Base-by-base conservation (phyloP, 768 basidiomycete genomes). In the Lentinus brumalis region DNA sequence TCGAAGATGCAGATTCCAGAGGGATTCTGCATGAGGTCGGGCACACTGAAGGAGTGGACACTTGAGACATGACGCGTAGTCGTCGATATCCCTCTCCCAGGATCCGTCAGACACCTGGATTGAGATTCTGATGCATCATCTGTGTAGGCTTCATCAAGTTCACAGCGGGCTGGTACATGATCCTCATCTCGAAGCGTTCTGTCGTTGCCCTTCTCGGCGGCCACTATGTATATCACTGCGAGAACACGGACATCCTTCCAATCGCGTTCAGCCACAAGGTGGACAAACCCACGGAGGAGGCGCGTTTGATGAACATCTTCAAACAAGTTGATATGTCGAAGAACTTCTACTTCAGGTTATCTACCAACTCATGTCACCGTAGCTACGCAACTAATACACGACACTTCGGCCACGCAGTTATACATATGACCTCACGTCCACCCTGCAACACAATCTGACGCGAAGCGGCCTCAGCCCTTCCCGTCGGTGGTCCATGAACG, bases 261-360 rank as follows among this genome's bases (percentile, higher is more conserved):
- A 79, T 98, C 30, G 83, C 84, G 16, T 83, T 83, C 67, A 90
- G 85, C 61, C 92, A 89, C 76, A 94, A 89, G 76, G 75, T 94
- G 18, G 96, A 97, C 47, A 90, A 91, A 65, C 89, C 89, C 0
- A 81, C 91, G 0, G 94, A 97, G 69, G 96, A 98, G 70, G 90
- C 91, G 68, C 86, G 93, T 9, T 80, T 95, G 38, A 86, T 96
- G 78, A 89, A 86, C 61, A 85, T 92, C 9, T 99, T 98, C 79
- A 95, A 94, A 71, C 93, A 96, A 73, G 95, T 98, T 1, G 96
- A 99, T 70, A 86, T 98, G 83, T 89, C 91, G n/a, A 98, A 98
- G 77, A 98, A 98, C 77, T 98, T 98, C 73, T 99, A 98, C 76
- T 98, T 98, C 76, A 95, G 92, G 93, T 93, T 64, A 46, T 21